phyloP scores from a whole-genome alignment of 768 basidiomycete species.

The Lepiota venenata region DNA sequence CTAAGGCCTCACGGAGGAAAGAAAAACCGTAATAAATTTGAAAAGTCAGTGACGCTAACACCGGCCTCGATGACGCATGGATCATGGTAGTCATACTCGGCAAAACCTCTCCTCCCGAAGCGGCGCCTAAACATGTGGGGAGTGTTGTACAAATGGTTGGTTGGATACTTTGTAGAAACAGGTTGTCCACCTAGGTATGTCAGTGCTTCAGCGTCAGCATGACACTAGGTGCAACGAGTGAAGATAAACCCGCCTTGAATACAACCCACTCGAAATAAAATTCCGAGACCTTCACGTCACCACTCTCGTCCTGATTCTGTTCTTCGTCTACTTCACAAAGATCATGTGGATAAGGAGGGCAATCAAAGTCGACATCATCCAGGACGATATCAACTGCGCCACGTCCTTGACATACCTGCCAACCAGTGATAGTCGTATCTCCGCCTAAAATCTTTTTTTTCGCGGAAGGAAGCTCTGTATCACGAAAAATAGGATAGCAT shows the following conservation, averaged over 20 bases:
- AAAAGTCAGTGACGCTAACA: background rate
- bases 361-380: background rate
- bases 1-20: slow-evolving; percentile 5
- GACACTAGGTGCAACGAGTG: background rate
- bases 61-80: background rate
- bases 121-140: background rate
- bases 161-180: slow-evolving; percentile 5
- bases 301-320: no score
- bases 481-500: background rate
- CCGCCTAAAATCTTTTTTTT: no score
- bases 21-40: background rate
- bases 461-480: no score
- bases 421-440: background rate
- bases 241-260: background rate
- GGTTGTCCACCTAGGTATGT: background rate
- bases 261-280: slow-evolving; percentile 9
- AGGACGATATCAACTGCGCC: background rate
- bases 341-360: background rate
- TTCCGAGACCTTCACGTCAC: background rate
- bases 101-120: slow-evolving; percentile 2
- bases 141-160: slow-evolving; percentile 2
- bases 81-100: background rate
- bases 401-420: background rate
- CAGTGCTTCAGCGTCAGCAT: no score
- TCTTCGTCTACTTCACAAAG: no score